Conservation (phyloP, 495 filamentous ascomycete genomes). For the Patellaria atrata region DNA sequence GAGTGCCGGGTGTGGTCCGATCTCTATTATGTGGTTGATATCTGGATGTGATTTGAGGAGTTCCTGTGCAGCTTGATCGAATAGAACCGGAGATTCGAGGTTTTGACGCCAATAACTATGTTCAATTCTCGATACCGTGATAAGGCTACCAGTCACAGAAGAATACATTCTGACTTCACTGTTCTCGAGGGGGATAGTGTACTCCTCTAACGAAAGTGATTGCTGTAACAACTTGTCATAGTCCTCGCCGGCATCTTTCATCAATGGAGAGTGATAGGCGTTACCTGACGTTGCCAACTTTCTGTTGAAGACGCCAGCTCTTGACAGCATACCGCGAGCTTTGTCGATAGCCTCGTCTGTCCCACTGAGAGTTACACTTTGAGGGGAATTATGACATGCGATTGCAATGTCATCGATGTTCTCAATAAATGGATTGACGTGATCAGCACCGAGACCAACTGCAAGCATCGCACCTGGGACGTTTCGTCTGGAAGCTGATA, state of each 20-base stretch:
- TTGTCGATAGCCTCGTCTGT: background rate
- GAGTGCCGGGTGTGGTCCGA: conserved; percentile 13
- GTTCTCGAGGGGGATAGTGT: background rate
- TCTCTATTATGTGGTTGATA: conserved; percentile 7
- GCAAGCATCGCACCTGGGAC: conserved; percentile 8
- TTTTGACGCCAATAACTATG: conserved; percentile 9
- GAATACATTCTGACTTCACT: conserved; percentile 6
- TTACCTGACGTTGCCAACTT: conserved; percentile 5
- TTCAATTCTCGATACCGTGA: background rate
- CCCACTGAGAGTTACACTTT: conserved; percentile 8
- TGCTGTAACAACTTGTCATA: conserved; percentile 1
- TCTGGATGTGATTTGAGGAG: background rate
- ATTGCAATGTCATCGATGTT: background rate
- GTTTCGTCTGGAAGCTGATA: background rate
- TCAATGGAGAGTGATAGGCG: conserved; percentile 14
- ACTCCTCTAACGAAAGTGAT: background rate
- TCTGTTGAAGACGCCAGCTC: conserved; percentile 3
- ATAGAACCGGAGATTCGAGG: conserved; percentile 10
- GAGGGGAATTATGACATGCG: conserved; percentile 11
- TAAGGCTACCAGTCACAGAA: conserved; percentile 4
- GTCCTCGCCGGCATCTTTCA: background rate
- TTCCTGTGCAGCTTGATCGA: conserved; percentile 1
- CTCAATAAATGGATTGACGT: background rate
- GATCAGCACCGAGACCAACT: conserved; percentile 2
- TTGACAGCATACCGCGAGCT: background rate